These are phyloP conservation scores for Apiospora kogelbergensis DNA, from an alignment of 2,329 filamentous ascomycete species.

Conservation along the genomic window DNA sequence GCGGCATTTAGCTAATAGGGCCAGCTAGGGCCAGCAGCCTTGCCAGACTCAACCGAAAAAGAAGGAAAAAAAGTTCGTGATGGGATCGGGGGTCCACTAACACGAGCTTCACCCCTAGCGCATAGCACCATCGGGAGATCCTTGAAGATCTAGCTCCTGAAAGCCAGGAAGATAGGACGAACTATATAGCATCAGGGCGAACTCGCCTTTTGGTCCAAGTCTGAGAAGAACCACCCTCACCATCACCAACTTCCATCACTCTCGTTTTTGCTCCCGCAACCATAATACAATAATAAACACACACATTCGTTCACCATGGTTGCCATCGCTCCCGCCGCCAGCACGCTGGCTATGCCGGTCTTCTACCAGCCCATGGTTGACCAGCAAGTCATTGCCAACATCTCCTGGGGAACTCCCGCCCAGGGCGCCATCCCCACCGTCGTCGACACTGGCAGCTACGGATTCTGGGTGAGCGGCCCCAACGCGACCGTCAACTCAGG, in stretches of 20 bases:
- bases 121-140: not conserved
- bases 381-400: conserved; percentile 13
- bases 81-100: not conserved
- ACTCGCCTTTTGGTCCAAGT: not conserved
- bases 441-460: conserved; percentile 12
- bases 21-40: too few species aligned
- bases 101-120: not conserved
- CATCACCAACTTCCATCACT: not conserved
- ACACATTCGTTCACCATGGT: conserved; percentile 14
- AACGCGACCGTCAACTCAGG: conserved; percentile 12
- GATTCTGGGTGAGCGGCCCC: conserved; percentile 12
- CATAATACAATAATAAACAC: not conserved
- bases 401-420: conserved; percentile 11
- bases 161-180: too few species aligned
- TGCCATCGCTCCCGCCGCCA: conserved; percentile 14
- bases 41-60: too few species aligned
- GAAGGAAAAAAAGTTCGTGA: conserved; percentile 3
- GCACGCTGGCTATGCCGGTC: conserved; percentile 9
- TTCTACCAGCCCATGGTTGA: conserved; percentile 9
- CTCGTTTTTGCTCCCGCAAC: not conserved
- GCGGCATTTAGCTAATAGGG: not conserved
- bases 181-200: not conserved
- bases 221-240: not conserved
- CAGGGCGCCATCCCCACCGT: conserved; percentile 2
- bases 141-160: not conserved